phyloP scores from a whole-genome alignment of 2,329 filamentous ascomycete species.

The Lachnellula subtilissima region DNA sequence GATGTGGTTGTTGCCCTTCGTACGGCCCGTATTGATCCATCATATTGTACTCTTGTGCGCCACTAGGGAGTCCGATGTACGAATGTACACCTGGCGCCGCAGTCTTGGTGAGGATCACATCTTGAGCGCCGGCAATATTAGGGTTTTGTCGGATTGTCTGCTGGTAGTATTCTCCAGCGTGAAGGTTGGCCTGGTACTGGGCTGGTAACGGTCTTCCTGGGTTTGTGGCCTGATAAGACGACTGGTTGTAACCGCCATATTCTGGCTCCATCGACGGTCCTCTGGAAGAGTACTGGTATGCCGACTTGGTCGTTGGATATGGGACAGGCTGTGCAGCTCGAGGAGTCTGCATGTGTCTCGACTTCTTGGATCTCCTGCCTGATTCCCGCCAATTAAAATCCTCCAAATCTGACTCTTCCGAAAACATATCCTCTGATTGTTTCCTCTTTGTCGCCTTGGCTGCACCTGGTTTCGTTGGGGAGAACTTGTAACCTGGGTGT shows the following conservation, averaged over 20 bases:
- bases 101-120: constrained; percentile 40
- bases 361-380: constrained; percentile 19
- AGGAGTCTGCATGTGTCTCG: constrained; percentile 10
- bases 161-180: constrained; percentile 48
- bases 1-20: constrained; percentile 7
- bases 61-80: constrained; percentile 36
- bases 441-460: constrained; percentile 47
- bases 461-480: constrained; percentile 62
- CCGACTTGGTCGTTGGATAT: constrained; percentile 28
- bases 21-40: constrained; percentile 20
- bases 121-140: constrained; percentile 31
- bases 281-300: constrained; percentile 28
- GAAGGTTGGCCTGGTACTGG: constrained; percentile 38
- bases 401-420: constrained; percentile 41
- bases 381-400: constrained; percentile 39
- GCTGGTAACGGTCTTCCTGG: constrained; percentile 44
- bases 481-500: constrained; percentile 92
- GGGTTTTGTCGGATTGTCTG: constrained; percentile 24
- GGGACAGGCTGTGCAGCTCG: constrained; percentile 15
- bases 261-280: constrained; percentile 27
- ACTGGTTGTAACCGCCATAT: constrained; percentile 35
- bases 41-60: constrained; percentile 28
- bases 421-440: constrained; percentile 34
- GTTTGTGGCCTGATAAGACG: constrained; percentile 48
- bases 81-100: constrained; percentile 28